Conservation (phyloP, 2,329 filamentous ascomycete genomes). For the Escovopsis weberi region DNA sequence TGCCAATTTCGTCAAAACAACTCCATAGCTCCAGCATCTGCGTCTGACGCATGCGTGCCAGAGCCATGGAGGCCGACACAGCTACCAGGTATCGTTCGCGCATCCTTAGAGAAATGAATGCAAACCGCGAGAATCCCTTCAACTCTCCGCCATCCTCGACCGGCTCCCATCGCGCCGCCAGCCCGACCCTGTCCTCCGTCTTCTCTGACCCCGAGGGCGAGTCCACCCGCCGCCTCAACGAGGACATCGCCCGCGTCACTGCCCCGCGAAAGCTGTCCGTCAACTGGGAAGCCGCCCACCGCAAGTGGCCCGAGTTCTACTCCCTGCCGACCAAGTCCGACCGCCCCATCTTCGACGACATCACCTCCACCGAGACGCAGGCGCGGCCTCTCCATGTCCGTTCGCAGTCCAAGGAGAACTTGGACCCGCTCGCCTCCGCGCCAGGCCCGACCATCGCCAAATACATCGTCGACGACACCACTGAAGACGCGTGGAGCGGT, state of each 20-base stretch:
- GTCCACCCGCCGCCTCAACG: slow-evolving; percentile 35
- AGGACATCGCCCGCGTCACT: slow-evolving; percentile 31
- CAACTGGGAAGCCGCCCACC: slow-evolving; percentile 31
- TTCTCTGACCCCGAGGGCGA: slow-evolving; percentile 39
- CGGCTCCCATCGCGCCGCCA: slow-evolving; percentile 41
- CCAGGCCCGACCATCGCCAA: slow-evolving; percentile 12
- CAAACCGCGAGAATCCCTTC: slow-evolving; percentile 40
- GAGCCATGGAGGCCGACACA: slow-evolving; percentile 28
- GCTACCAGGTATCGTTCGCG: slow-evolving; percentile 30
- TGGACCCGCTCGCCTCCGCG: slow-evolving; percentile 18
- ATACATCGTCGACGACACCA: slow-evolving; percentile 28
- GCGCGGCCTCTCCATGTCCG: slow-evolving; percentile 21
- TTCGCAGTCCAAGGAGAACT: slow-evolving; percentile 30
- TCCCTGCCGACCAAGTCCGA: slow-evolving; percentile 22
- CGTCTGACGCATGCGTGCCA: slow-evolving; percentile 9
- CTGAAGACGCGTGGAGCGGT: slow-evolving; percentile 25
- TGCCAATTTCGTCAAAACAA: background rate
- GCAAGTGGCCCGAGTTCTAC: slow-evolving; percentile 39
- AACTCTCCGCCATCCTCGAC: slow-evolving; percentile 44
- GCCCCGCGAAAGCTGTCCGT: slow-evolving; percentile 24
- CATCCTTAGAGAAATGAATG: slow-evolving; percentile 36
- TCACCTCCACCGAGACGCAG: slow-evolving; percentile 12
- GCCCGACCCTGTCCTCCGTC: slow-evolving; percentile 37
- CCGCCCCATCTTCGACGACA: slow-evolving; percentile 14
- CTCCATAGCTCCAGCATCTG: slow-evolving; percentile 10